Percentiles rank a stretch among this genome's conserved stretches.
phyloP scores from a whole-genome alignment of 805 yeast genomes.

The Candida maesae region DNA sequence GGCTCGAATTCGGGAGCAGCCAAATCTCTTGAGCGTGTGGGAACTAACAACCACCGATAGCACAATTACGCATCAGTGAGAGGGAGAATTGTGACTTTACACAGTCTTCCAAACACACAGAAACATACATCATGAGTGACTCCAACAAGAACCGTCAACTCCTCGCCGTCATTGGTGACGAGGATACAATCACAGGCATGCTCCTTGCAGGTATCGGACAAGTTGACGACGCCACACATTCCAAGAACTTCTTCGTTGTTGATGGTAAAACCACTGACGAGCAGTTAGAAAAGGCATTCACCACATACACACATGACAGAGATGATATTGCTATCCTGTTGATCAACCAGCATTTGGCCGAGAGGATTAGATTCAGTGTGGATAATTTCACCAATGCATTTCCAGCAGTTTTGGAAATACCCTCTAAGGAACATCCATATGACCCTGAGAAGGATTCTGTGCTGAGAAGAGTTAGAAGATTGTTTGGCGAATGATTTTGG shows the following conservation, averaged over 20 bases:
- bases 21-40: neutral
- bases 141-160: conserved; percentile 65
- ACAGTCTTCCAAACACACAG: too few relatives aligned
- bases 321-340: conserved; percentile 90
- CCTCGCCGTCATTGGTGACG: conserved; percentile 95
- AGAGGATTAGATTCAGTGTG: conserved; percentile 74
- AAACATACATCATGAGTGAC: conserved; percentile 8
- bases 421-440: conserved; percentile 97
- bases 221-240: conserved; percentile 49
- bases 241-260: conserved; percentile 75
- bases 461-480: conserved; percentile 86
- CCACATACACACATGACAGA: conserved; percentile 65
- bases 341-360: conserved; percentile 94
- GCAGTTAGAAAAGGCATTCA: conserved; percentile 71
- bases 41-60: neutral
- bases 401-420: conserved; percentile 95
- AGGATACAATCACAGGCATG: conserved; percentile 95
- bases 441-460: conserved; percentile 97
- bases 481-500: conserved; percentile 90
- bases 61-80: neutral
- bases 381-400: conserved; percentile 87
- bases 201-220: conserved; percentile 95
- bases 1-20: conserved; percentile 3
- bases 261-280: conserved; percentile 77
- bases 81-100: neutral